Conservation (phyloP, 2,329 filamentous ascomycete species). For the Pyricularia grisea region DNA sequence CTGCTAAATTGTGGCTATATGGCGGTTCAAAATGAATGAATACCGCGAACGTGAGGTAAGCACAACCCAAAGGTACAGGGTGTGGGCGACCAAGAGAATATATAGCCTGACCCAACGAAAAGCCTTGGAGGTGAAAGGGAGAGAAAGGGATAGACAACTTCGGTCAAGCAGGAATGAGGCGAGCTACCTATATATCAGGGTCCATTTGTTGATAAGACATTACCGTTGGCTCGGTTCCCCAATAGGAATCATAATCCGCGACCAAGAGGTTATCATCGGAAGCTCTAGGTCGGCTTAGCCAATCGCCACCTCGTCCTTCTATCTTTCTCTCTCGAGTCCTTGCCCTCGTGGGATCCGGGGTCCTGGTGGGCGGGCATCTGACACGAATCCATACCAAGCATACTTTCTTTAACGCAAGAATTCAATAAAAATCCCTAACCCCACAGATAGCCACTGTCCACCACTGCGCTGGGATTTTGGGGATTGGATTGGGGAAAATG, state of each 20-base stretch:
- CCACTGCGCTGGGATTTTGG: not conserved
- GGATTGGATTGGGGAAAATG: not conserved
- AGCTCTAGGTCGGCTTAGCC: not conserved
- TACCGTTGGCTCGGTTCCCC: not conserved
- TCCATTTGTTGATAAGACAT: not conserved
- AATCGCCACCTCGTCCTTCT: not conserved
- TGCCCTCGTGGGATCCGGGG: not conserved
- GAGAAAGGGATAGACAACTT: not conserved
- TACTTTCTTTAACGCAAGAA: not conserved
- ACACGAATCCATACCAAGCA: not conserved
- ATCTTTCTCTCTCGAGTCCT: not conserved
- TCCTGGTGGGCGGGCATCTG: not conserved
- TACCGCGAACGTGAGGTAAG: not conserved
- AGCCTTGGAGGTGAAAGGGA: not conserved
- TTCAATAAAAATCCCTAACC: not conserved
- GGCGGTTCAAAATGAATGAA: not conserved
- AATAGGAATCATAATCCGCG: not conserved
- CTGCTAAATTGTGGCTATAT: not conserved
- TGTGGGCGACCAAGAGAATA: not conserved
- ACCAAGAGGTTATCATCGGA: not conserved
- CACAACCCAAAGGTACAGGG: not conserved
- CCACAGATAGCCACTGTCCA: not conserved
- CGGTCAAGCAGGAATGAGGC: not conserved
- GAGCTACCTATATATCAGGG: not conserved
- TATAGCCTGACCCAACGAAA: not conserved